Percentiles rank a stretch among this genome's conserved stretches.
phyloP scores from a whole-genome alignment of 495 filamentous ascomycete species.

The Penicillium antarcticum region DNA sequence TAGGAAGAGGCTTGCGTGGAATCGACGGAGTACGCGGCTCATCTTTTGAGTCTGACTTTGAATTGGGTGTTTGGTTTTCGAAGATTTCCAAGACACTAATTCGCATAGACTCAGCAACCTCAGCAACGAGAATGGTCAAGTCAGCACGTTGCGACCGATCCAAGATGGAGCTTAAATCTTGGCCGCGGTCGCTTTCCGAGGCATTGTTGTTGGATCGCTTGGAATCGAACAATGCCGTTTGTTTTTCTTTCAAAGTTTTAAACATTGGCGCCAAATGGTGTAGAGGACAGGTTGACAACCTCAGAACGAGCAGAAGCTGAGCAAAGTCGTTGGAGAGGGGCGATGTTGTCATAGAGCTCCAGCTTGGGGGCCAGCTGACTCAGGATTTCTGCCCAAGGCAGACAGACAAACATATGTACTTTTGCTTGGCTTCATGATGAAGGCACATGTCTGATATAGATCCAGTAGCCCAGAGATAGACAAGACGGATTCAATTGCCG shows the following conservation, averaged over 20 bases:
- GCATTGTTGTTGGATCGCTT: constrained; percentile 17
- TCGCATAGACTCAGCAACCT: constrained; percentile 45
- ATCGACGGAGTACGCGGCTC: not conserved
- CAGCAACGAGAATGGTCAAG: constrained; percentile 44
- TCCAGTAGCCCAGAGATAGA: not conserved
- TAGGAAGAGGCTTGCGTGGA: not conserved
- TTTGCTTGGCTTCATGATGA: not conserved
- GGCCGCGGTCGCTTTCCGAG: constrained; percentile 27
- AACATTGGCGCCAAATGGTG: constrained; percentile 24
- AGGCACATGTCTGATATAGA: not conserved
- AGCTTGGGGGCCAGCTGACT: constrained; percentile 1
- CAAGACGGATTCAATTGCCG: constrained; percentile 16
- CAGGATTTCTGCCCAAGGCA: not conserved
- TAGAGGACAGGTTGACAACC: not conserved
- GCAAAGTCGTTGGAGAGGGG: constrained; percentile 1
- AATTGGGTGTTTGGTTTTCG: constrained; percentile 25
- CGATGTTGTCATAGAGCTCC: constrained; percentile 3
- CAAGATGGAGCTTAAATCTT: constrained; percentile 49
- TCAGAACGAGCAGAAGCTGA: not conserved
- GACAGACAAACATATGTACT: not conserved
- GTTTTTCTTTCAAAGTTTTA: constrained; percentile 40
- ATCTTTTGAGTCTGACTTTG: constrained; percentile 1
- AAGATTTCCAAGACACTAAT: constrained; percentile 38
- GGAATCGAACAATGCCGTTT: constrained; percentile 31
- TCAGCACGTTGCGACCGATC: constrained; percentile 48